Base-by-base conservation (phyloP, 768 basidiomycete genomes). In the Lentinula lateritia region DNA sequence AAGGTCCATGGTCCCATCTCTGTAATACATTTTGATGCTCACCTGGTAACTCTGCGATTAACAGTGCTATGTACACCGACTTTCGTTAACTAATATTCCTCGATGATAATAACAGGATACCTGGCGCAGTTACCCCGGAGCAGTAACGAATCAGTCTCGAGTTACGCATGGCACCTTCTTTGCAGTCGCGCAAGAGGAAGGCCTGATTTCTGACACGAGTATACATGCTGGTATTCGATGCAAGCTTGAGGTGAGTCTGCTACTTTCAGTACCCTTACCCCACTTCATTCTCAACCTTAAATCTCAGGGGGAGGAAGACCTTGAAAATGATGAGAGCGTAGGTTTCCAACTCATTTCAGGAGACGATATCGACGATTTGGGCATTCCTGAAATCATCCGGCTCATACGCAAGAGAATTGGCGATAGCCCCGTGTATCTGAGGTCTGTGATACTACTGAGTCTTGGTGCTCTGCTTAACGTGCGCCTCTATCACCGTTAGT, bases 151-250 rank as follows among this genome's bases (percentile, higher is more conserved):
- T 43, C 87, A 86, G 71, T 87, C 84, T 52, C 85, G 78, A 62
- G 76, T 93, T 43, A 94, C 86, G 0, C 93, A 95, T 66, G 93
- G 93, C 59, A 90, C 89, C 1, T 95, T 93, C 77, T 95, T 95
- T 76, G 83, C 85, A 71, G 71, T 90, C 41, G 94, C 94, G 0
- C 80, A 81, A 28, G 81, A 90, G 66, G 90, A 93, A 69, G 89
- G 90, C 1, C 78, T 93, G 43, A 81, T 95, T 62, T 77, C 84
- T 34, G 87, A 90, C 66, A 81, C 83, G 18, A 92, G 89, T 63
- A 84, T 95, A 32, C 94, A 95, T 69, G 94, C 88, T 8, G 93
- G 94, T 4, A 89, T 95, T 63, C 79, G 93, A 48, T 91, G 89
- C 73, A 90, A 90, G 67, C 76, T 95, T 48, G 72, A 52, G 39